A percentile compares a stretch with the other conserved stretches of the same genome.
Conservation (phyloP, 306 rosid species). For the Astragalus glycyphyllos region DNA sequence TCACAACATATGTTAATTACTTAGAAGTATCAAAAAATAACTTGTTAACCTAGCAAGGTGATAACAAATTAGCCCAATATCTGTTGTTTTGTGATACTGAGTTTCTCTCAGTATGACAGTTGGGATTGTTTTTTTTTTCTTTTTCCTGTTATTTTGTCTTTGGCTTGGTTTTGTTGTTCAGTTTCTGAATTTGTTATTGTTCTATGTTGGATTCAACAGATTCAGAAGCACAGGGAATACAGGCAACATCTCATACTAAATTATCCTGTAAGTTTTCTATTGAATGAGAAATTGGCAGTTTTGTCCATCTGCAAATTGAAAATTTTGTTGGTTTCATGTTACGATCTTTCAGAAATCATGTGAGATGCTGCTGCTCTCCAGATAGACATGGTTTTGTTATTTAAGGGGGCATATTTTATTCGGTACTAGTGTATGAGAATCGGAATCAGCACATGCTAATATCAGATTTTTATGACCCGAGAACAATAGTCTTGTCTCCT, state of each 20-base stretch:
- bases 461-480: conserved; percentile 3
- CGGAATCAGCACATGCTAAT: conserved; percentile 22
- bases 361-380: conserved; percentile 38
- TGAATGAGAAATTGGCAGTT: conserved; percentile 17
- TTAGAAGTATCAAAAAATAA: background rate
- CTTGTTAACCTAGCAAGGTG: conserved; percentile 18
- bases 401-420: conserved; percentile 25
- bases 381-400: conserved; percentile 26
- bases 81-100: background rate
- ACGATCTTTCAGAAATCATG: conserved; percentile 23
- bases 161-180: conserved; percentile 29
- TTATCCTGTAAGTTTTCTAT: conserved; percentile 64
- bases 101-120: background rate
- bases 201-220: conserved; percentile 56
- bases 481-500: conserved; percentile 34
- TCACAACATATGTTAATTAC: conserved; percentile 16
- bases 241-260: conserved; percentile 63
- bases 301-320: conserved; percentile 3
- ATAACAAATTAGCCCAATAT: background rate
- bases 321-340: conserved; percentile 27
- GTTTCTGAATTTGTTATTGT: conserved; percentile 21
- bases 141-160: conserved; percentile 15
- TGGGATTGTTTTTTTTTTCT: conserved; percentile 6
- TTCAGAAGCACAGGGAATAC: conserved; percentile 84
- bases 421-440: conserved; percentile 23